These are phyloP conservation scores for Taphrina pruni DNA, from an alignment of 1,139 yeast species.

Conservation along the genomic window DNA sequence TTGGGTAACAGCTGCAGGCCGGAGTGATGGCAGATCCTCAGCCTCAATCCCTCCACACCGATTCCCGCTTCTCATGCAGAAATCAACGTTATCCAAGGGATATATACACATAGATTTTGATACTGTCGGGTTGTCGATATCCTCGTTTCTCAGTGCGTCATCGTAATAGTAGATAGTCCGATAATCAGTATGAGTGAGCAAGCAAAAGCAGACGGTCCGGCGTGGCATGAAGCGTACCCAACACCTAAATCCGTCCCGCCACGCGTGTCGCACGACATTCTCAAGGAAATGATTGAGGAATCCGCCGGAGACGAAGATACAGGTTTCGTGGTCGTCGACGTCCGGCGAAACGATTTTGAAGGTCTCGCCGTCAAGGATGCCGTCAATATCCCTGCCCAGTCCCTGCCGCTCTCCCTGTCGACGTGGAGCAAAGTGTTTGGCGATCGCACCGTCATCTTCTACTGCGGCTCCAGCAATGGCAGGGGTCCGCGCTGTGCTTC, in stretches of 20 bases:
- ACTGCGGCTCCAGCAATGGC: constrained; percentile 23
- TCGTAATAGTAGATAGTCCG: too few species aligned
- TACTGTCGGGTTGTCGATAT: too few species aligned
- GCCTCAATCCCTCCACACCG: too few species aligned
- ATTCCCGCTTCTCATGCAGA: too few species aligned
- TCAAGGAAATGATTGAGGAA: constrained; percentile 32
- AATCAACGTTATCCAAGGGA: too few species aligned
- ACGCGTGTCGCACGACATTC: constrained; percentile 17
- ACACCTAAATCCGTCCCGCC: constrained; percentile 29
- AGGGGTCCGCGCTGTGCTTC: constrained; percentile 34
- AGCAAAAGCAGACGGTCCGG: neutral
- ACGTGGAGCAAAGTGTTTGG: constrained; percentile 35
- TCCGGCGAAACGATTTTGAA: constrained; percentile 23
- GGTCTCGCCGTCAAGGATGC: constrained; percentile 17
- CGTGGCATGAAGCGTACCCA: constrained; percentile 26
- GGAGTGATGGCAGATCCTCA: neutral
- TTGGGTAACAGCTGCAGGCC: neutral
- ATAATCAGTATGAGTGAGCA: neutral
- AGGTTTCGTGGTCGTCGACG: constrained; percentile 38
- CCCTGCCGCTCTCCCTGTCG: constrained; percentile 15
- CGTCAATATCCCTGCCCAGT: constrained; percentile 35
- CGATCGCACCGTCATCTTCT: constrained; percentile 35
- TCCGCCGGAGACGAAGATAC: constrained; percentile 34
- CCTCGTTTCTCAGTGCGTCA: too few species aligned
- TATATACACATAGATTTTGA: too few species aligned